Conservation (phyloP, 257 asterid species). For the Nicotiana otophora region DNA sequence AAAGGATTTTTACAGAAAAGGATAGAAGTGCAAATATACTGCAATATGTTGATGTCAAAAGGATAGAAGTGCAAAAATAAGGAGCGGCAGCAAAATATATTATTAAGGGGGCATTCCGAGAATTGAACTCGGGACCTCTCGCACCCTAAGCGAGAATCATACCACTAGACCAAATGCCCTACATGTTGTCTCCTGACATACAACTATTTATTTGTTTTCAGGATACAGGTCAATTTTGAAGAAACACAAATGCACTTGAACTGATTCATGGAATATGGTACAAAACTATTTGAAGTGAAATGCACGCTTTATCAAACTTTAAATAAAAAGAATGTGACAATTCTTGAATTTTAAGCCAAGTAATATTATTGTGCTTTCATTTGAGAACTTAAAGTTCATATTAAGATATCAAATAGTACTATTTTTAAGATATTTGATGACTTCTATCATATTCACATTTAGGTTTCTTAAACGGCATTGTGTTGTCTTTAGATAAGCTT, state of each 20-base stretch:
- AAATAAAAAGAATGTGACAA: not conserved
- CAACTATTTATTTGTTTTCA: too few species aligned
- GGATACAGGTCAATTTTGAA: not conserved
- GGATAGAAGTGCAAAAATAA: not conserved
- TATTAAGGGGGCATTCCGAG: constrained; percentile 62
- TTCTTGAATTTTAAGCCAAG: not conserved
- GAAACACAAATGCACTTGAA: not conserved
- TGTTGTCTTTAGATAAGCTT: not conserved
- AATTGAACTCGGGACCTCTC: constrained; percentile 91
- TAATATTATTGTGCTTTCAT: not conserved
- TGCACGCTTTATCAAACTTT: not conserved
- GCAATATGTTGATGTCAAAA: not conserved
- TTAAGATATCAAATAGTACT: not conserved
- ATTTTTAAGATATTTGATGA: not conserved
- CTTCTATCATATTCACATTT: not conserved
- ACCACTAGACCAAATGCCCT: constrained; percentile 85
- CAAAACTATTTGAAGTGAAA: not conserved
- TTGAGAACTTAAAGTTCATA: not conserved
- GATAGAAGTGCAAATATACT: not conserved
- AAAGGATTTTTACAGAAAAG: not conserved
- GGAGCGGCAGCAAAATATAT: not conserved
- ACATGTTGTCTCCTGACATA: not conserved
- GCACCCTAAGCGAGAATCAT: constrained; percentile 89
- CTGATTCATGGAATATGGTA: not conserved
- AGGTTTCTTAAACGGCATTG: not conserved